Conservation (phyloP, 805 yeast genomes). For the Candida broadrunensis region DNA sequence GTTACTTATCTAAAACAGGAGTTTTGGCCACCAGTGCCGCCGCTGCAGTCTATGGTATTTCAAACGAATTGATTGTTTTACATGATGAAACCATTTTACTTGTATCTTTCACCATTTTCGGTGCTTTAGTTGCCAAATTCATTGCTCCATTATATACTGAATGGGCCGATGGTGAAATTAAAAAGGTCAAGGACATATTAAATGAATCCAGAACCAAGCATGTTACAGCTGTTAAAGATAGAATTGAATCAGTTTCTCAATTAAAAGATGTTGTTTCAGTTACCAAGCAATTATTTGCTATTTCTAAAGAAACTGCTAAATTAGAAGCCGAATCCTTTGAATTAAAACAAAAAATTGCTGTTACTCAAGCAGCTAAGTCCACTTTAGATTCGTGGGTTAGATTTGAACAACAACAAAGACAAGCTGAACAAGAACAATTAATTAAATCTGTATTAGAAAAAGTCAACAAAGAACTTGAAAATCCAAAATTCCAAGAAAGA, state of each 20-base stretch:
- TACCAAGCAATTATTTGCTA: slow-evolving; percentile 87
- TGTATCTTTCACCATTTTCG: slow-evolving; percentile 74
- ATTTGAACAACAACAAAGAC: slow-evolving; percentile 95
- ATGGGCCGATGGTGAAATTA: slow-evolving; percentile 85
- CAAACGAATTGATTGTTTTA: slow-evolving; percentile 87
- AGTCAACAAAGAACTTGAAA: slow-evolving; percentile 78
- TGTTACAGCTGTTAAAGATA: slow-evolving; percentile 86
- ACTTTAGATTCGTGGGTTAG: slow-evolving; percentile 99
- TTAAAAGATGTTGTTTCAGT: slow-evolving; percentile 89
- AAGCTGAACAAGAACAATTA: slow-evolving; percentile 90
- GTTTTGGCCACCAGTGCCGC: slow-evolving; percentile 93
- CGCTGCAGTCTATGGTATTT: slow-evolving; percentile 89
- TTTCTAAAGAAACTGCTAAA: slow-evolving; percentile 95
- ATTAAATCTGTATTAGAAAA: slow-evolving; percentile 82
- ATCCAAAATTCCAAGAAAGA: slow-evolving; percentile 91
- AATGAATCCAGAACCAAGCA: slow-evolving; percentile 88
- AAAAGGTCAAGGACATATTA: slow-evolving; percentile 75
- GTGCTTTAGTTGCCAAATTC: slow-evolving; percentile 74
- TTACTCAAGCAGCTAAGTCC: slow-evolving; percentile 87
- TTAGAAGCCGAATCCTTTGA: slow-evolving; percentile 93
- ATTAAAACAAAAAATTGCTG: slow-evolving; percentile 84
- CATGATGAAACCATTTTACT: slow-evolving; percentile 92
- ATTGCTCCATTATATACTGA: slow-evolving; percentile 94
- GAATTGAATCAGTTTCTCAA: slow-evolving; percentile 85
- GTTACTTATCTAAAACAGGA: slow-evolving; percentile 87